Evolutionary conservation across 306 rosid species (phyloP).

Genomic region (Nissolia schottii): DNA sequence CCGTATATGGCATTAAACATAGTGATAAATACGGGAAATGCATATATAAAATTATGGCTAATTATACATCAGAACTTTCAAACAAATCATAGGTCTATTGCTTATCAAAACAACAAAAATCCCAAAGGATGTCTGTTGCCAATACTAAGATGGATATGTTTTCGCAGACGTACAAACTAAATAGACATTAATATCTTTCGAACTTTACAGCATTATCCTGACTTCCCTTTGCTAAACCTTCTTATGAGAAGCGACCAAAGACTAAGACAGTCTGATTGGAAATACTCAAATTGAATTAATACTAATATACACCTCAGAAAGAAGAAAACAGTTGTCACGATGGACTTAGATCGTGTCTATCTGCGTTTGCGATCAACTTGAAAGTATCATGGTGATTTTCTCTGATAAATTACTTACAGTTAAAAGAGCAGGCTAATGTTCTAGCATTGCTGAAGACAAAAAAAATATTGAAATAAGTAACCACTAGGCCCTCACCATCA

Average conservation of each 20-base stretch:
- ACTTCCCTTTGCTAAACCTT: background rate
- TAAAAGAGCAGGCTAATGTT: background rate
- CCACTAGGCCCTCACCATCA: constrained; percentile 49
- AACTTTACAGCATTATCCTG: background rate
- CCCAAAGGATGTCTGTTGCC: background rate
- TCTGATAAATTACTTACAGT: background rate
- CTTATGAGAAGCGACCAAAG: background rate
- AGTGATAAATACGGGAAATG: background rate
- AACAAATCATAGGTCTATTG: background rate
- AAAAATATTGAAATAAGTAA: background rate
- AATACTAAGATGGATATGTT: constrained; percentile 4
- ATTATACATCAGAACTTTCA: background rate
- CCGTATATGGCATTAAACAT: background rate
- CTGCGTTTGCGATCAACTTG: background rate
- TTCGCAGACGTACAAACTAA: background rate
- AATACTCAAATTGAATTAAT: background rate
- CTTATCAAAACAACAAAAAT: background rate
- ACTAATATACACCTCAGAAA: background rate
- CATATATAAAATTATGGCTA: constrained; percentile 5
- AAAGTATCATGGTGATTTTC: background rate
- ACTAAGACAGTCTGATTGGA: background rate
- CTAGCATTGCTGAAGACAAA: background rate
- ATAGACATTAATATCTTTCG: background rate
- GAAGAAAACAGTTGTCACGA: background rate
- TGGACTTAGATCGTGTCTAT: background rate